Evolutionary conservation across 2,329 filamentous ascomycete genomes (phyloP).

Genomic region (Xenoacremonium recifei): DNA sequence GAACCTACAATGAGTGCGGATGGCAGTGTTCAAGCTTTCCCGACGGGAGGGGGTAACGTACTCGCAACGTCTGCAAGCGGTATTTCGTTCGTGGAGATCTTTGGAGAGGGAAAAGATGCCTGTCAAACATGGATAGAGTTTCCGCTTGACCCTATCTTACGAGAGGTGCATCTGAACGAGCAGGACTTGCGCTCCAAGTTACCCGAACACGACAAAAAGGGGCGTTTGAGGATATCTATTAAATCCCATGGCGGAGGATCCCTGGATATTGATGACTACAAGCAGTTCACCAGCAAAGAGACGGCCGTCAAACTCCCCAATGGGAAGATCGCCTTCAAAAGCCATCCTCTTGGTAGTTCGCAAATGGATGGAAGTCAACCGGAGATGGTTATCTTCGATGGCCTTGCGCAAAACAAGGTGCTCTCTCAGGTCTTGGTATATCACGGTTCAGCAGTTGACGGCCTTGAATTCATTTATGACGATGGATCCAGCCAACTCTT

Average conservation of each 20-base stretch:
- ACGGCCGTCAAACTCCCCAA: slow-evolving; percentile 72
- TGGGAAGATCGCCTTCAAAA: slow-evolving; percentile 69
- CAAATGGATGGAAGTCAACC: slow-evolving; percentile 67
- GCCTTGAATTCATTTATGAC: slow-evolving; percentile 91
- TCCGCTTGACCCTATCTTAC: slow-evolving; percentile 61
- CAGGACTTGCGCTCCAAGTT: slow-evolving; percentile 69
- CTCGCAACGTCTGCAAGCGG: slow-evolving; percentile 78
- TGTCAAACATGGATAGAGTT: slow-evolving; percentile 85
- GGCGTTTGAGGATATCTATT: slow-evolving; percentile 68
- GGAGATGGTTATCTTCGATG: slow-evolving; percentile 73
- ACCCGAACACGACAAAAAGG: slow-evolving; percentile 70
- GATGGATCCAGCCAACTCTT: slow-evolving; percentile 82
- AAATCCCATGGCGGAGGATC: slow-evolving; percentile 75
- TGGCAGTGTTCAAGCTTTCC: slow-evolving; percentile 81
- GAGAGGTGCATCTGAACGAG: slow-evolving; percentile 74
- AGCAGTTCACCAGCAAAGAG: slow-evolving; percentile 66
- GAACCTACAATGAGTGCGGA: slow-evolving; percentile 66
- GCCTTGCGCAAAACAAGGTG: slow-evolving; percentile 66
- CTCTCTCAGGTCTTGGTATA: slow-evolving; percentile 75
- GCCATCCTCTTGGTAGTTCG: slow-evolving; percentile 71
- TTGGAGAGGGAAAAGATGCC: slow-evolving; percentile 72
- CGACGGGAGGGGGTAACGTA: slow-evolving; percentile 73
- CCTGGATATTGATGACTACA: slow-evolving; percentile 76
- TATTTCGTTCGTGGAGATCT: slow-evolving; percentile 83
- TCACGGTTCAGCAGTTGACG: slow-evolving; percentile 74